Conservation (phyloP, 164 flowering plant species). For the Annona cherimola region DNA sequence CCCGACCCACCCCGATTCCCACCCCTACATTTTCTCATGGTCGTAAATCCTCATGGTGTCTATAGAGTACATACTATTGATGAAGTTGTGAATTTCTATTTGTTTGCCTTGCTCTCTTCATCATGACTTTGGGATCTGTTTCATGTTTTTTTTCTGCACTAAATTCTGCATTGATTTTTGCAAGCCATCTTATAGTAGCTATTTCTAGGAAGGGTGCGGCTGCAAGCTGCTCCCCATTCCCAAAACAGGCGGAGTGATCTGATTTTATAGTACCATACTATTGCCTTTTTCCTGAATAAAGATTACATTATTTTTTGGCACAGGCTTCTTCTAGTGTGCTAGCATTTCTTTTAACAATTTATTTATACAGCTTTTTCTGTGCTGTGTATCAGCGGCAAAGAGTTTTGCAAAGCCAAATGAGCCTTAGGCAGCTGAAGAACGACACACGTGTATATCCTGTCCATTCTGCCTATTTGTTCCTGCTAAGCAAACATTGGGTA, state of each 20-base stretch:
- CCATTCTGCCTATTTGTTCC: neutral
- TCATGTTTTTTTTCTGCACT: too few relatives aligned
- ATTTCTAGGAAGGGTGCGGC: neutral
- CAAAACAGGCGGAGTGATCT: neutral
- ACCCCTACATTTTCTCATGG: too few relatives aligned
- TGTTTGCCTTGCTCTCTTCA: too few relatives aligned
- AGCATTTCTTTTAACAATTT: neutral
- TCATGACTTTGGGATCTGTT: too few relatives aligned
- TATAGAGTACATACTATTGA: too few relatives aligned
- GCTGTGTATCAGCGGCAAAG: conserved; percentile 1
- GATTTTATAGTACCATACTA: neutral
- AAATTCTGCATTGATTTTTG: too few relatives aligned
- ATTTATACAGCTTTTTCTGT: neutral
- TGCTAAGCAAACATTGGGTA: neutral
- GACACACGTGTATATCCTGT: neutral
- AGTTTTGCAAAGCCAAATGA: neutral
- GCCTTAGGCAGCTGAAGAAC: neutral
- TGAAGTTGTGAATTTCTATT: too few relatives aligned
- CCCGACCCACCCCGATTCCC: too few relatives aligned
- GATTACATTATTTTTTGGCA: neutral
- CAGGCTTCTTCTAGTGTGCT: neutral
- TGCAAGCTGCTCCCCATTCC: neutral
- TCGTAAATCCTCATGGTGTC: too few relatives aligned
- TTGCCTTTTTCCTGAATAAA: too few relatives aligned
- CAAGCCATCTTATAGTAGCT: too few relatives aligned